Evolutionary conservation across 169 alveolate genomes (phyloP).

Genomic region (Eimeria falciformis): DNA sequence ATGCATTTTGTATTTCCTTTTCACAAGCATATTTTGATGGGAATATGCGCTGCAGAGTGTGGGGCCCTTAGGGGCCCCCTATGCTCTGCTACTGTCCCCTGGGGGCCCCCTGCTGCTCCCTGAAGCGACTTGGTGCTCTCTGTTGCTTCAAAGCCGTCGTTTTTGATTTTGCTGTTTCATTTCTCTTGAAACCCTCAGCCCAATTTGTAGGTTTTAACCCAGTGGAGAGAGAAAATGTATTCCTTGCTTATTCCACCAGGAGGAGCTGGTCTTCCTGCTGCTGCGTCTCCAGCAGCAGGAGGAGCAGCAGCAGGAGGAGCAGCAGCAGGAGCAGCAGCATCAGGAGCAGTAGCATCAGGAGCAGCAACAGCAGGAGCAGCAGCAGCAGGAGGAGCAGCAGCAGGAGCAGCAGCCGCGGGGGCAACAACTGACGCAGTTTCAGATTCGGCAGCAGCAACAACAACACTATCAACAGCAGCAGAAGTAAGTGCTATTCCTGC

Average conservation of each 20-base stretch:
- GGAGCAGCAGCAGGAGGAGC: background rate
- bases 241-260: constrained; percentile 1
- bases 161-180: no score
- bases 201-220: no score
- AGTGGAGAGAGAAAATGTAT: background rate
- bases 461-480: background rate
- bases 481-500: background rate
- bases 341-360: background rate
- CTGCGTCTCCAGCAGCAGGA: constrained; percentile 11
- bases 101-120: no score
- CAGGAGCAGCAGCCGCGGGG: background rate
- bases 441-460: background rate
- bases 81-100: no score
- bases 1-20: no score
- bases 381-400: background rate
- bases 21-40: no score
- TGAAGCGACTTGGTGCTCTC: no score
- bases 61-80: no score
- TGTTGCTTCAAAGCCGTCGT: no score
- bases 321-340: background rate
- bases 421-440: background rate
- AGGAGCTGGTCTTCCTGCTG: background rate
- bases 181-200: no score
- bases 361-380: background rate
- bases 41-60: no score